Base-by-base conservation (phyloP, 139 green algal species). In the Ettlia oleoabundans region DNA sequence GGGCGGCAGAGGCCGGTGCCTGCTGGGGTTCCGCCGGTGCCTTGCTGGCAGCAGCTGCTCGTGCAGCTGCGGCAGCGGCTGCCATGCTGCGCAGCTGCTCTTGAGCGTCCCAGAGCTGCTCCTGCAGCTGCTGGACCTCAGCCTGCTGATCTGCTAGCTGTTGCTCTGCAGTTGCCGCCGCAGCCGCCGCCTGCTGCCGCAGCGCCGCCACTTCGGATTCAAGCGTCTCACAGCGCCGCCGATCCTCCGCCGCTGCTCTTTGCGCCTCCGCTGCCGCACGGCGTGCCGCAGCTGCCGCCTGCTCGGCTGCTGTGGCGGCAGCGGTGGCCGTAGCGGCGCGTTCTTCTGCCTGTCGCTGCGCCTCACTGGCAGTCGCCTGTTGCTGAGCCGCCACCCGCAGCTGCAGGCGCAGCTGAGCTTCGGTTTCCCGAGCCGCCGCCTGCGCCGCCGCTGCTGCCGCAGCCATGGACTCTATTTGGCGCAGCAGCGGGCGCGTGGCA, bases 401-500 rank as follows among this genome's bases (percentile, higher is more conserved):
- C 32, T 82, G 80, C 37, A 53, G 33, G 18, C 76, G 55, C 82
- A 91, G 42, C 63, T 37, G 32, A 22, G 52, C 43, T 83, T 93
- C 86, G 38, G 85, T 67, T 22, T 89, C 82, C 0, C 82, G 42
- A 2, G 77, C 78, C 30, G 83, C 80, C 33, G 58, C 47, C 37
- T 84, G 75, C 76, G 90, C 88, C 28, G 74, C 86, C 30, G 74
- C 51, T 0, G 41, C 47, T 18, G 66, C 66, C 37, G 87, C 81
- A 55, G 88, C 82, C n/a, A 91, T 86, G 4, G 90, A 68, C 76
- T 93, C 84, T 7, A 93, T 83, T 76, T 93, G 89, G 61, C 86
- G 78, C n/a, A 88, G 88, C 38, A 93, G 82, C 6, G 89, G 85
- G 30, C 74, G 64, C 1, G 70, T 88, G 19, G 83, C 77, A 40